A percentile compares a stretch with the other conserved stretches of the same genome.
These are phyloP conservation scores for Emergomyces africanus DNA, from an alignment of 2,329 filamentous ascomycete species.

Conservation along the genomic window DNA sequence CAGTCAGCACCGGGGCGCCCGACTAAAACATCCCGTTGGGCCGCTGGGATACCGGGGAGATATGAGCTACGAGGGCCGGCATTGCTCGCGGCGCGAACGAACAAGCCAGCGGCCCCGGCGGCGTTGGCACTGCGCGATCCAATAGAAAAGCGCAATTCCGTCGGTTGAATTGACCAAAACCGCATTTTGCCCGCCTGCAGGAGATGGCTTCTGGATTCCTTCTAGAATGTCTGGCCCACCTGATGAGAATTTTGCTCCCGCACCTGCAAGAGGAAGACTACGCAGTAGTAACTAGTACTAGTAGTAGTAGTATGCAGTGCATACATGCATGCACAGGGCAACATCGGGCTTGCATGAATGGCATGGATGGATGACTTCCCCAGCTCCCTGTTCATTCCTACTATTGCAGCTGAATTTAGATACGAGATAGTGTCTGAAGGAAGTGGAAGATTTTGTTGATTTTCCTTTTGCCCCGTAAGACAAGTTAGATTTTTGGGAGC, in stretches of 20 bases:
- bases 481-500: neutral
- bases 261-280: neutral
- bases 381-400: neutral
- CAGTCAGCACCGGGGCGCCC: neutral
- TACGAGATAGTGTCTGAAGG: neutral
- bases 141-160: neutral
- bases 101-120: neutral
- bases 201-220: constrained; percentile 1
- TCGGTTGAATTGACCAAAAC: constrained; percentile 1
- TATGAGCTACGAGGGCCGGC: too few species aligned
- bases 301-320: too few species aligned
- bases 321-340: neutral
- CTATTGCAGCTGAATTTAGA: neutral
- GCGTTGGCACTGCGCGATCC: neutral
- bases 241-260: neutral
- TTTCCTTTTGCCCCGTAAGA: neutral
- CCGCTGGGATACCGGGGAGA: neutral
- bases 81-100: neutral
- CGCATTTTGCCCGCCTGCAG: neutral
- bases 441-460: neutral
- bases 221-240: neutral
- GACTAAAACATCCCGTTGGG: neutral
- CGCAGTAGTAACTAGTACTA: too few species aligned
- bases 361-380: neutral
- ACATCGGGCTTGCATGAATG: constrained; percentile 1